phyloP scores from a whole-genome alignment of 805 yeast genomes.

The Hanseniaspora taiwanica region DNA sequence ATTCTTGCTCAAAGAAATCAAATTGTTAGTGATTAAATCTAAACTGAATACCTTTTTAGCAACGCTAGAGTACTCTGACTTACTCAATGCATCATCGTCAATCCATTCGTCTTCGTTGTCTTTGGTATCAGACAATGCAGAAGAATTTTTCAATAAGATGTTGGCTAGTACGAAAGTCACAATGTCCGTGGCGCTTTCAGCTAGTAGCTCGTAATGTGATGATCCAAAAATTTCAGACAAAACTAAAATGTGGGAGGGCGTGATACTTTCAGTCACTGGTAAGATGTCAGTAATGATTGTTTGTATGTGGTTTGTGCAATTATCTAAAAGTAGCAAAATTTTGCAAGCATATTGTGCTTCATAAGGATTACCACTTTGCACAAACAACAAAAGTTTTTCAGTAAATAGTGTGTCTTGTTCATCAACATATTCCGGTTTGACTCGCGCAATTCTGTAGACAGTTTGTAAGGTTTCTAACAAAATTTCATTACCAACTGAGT shows the following conservation, averaged over 20 bases:
- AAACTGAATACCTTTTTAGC: slow-evolving; percentile 40
- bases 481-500: slow-evolving; percentile 10
- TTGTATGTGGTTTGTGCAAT: slow-evolving; percentile 28
- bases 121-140: slow-evolving; percentile 14
- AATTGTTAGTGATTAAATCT: slow-evolving; percentile 44
- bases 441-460: slow-evolving; percentile 41
- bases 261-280: slow-evolving; percentile 33
- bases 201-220: slow-evolving; percentile 31
- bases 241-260: slow-evolving; percentile 45
- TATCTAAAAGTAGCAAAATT: slow-evolving; percentile 36
- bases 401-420: slow-evolving; percentile 29
- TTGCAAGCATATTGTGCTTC: slow-evolving; percentile 58
- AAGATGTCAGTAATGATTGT: slow-evolving; percentile 30
- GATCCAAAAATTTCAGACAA: slow-evolving; percentile 36
- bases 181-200: slow-evolving; percentile 41
- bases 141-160: slow-evolving; percentile 40
- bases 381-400: slow-evolving; percentile 32
- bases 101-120: slow-evolving; percentile 33
- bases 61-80: slow-evolving; percentile 21
- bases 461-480: slow-evolving; percentile 35
- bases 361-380: slow-evolving; percentile 37
- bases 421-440: slow-evolving; percentile 35
- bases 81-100: slow-evolving; percentile 29
- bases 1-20: slow-evolving; percentile 27
- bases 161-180: slow-evolving; percentile 49